Base-by-base conservation (phyloP, 768 basidiomycete genomes). In the Lactifluus rugatus region DNA sequence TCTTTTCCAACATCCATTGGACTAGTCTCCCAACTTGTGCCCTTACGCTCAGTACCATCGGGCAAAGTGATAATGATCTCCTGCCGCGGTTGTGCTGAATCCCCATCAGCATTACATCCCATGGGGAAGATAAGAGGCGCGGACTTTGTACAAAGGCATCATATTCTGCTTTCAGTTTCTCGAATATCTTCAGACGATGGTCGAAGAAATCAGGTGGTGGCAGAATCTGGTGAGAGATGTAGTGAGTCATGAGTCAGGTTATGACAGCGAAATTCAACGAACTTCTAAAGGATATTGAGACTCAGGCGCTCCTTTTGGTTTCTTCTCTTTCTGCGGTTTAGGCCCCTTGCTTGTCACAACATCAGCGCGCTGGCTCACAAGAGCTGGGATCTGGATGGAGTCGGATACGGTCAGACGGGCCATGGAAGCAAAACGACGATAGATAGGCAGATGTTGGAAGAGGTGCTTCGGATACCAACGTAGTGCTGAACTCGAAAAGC, bases 21-120 rank as follows among this genome's bases (percentile, higher is more conserved):
- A 56, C 81, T 87, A 19, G 95, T 97, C 75, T 96, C 90, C 92
- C 92, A 99, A 70, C 89, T 87, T 59, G 76, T 92, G 19, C 82
- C 95, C 60, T 87, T 82, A 52, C 89, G 81, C 65, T 85, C 79
- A 7, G 87, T 83, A 16, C 94, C 93, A 75, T 97, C 90, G 5
- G 83, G 87, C 62, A 99, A 71, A 3, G 89, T 93, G 67, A 99
- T 75, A 2, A 74, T 77, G 65, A 98, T 95, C 48, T 87, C 83
- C 62, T 88, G 82, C 39, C 91, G 82, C 7, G 90, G 85, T 76
- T 95, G 89, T 1, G 77, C 87, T 87, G 63, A 37, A n/a, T 14
- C 17, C 32, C n/a, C 19, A 34, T 60, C 21, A 65, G 66, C 51
- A 19, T 57, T 42, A 23, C 11, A 34, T 26, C 36, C 10, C 9